These are phyloP conservation scores for Linanthus parryae DNA, from an alignment of 148 eudicot genomes.

Conservation along the genomic window DNA sequence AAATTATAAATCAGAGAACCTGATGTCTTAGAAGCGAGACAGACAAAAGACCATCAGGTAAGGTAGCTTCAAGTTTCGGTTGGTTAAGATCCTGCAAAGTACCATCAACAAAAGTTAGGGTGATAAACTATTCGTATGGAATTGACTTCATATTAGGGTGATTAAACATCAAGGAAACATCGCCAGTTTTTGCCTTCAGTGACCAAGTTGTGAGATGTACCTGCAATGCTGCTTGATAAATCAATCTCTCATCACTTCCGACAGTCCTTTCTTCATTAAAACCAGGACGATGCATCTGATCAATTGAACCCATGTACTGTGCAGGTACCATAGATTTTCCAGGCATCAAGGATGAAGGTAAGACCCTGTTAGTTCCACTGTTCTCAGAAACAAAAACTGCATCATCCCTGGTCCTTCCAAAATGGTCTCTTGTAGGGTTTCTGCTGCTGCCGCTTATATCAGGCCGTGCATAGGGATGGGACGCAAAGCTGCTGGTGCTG, in stretches of 20 bases:
- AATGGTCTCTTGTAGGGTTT: constrained; percentile 24
- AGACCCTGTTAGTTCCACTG: constrained; percentile 46
- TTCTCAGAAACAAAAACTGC: constrained; percentile 32
- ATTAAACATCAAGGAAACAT: too few relatives aligned
- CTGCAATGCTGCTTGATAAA: constrained; percentile 88
- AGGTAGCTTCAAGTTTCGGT: constrained; percentile 49
- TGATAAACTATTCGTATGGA: too few relatives aligned
- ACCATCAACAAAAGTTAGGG: constrained; percentile 11
- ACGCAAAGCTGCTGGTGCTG: constrained; percentile 22
- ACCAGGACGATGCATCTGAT: constrained; percentile 39
- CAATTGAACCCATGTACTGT: constrained; percentile 28
- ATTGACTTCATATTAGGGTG: constrained; percentile 1
- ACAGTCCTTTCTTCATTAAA: constrained; percentile 53
- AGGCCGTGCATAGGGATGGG: constrained; percentile 24
- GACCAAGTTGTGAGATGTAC: too few relatives aligned
- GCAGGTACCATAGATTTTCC: constrained; percentile 39
- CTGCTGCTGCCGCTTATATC: constrained; percentile 19
- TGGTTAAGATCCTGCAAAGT: constrained; percentile 75
- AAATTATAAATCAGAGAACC: constrained; percentile 34
- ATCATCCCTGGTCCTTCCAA: constrained; percentile 24
- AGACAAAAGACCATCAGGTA: constrained; percentile 66
- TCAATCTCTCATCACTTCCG: constrained; percentile 70
- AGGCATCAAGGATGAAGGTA: constrained; percentile 54
- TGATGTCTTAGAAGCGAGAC: constrained; percentile 90
- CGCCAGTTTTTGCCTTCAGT: too few relatives aligned